Base-by-base conservation (phyloP, 179 eudicot genomes). In the Kewa caespitosa region DNA sequence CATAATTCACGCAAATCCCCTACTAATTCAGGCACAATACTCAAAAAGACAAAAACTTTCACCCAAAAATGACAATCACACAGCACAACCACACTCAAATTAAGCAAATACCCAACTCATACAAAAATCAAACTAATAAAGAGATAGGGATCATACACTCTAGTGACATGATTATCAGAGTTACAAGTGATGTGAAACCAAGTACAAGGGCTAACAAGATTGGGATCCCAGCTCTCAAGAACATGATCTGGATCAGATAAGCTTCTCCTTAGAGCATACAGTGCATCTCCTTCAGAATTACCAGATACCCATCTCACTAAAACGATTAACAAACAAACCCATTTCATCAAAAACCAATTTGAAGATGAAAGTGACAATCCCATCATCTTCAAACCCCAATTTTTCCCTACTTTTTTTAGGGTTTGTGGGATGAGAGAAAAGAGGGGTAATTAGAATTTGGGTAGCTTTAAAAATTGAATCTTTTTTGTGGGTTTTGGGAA, bases 161-260 rank as follows among this genome's bases (percentile, higher is more conserved):
- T 81, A 33, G 90, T 89, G 69, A 92, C 96, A 62, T 72, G 90
- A 64, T 85, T 86, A 33, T 86, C 86, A 46, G 82, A 75, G 77
- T 91, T 85, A 77, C 97, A 92, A 55, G 92, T 91, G 84, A 92
- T 72, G 75, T 89, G 97, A 80, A 91, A 89, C 93, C 91, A 92
- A 38, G 97, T 92, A 72, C 97, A 92, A n/a, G 97, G 93, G 72
- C 86, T 85, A 55, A 92, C 93, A 38, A 92, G 91, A 78, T 86
- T 91, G 37, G 87, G 89, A 84, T 92, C 96, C 97, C 97, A 92
- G 78, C 93, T 92, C 73, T 80, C 81, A 20, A 92, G 86, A 27
- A 83, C 91, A 52, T 88, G 82, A 78, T 88, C 89, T 18, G 96
- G 97, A 87, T 92, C 97, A 15, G 82, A 61, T 55, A 92, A 81